Conservation (phyloP, 139 green algal species). For the Chlamydomonas sphaeroides region DNA sequence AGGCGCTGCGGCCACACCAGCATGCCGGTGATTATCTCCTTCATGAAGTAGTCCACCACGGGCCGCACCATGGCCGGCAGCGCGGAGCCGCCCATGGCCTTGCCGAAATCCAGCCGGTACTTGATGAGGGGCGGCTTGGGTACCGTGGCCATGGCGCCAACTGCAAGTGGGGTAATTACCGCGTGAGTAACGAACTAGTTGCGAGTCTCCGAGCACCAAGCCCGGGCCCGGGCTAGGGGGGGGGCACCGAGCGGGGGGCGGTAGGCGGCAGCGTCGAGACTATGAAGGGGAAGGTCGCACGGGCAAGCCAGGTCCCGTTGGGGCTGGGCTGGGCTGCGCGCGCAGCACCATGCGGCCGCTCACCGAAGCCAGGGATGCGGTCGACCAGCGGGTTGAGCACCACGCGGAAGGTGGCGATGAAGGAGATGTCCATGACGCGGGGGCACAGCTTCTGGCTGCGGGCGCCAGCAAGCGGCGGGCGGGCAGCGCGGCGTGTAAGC, state of each 20-base stretch:
- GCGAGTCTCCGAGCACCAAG: no score
- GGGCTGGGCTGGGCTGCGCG: no score
- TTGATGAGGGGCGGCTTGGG: slow-evolving; percentile 57
- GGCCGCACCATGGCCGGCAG: slow-evolving; percentile 46
- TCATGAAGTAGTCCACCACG: slow-evolving; percentile 63
- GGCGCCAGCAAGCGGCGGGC: slow-evolving; percentile 46
- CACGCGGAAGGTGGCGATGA: slow-evolving; percentile 70
- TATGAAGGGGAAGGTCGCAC: no score
- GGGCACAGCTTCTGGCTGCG: slow-evolving; percentile 75
- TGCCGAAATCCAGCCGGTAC: slow-evolving; percentile 68
- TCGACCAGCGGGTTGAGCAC: slow-evolving; percentile 72
- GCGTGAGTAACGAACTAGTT: no score
- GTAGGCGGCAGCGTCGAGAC: no score
- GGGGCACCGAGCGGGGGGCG: no score
- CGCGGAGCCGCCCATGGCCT: slow-evolving; percentile 48
- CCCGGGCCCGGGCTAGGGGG: no score
- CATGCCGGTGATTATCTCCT: slow-evolving; percentile 55
- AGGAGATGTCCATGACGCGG: slow-evolving; percentile 85
- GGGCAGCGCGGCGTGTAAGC: not conserved
- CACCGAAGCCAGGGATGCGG: slow-evolving; percentile 86
- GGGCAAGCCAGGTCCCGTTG: no score
- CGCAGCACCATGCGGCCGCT: no score
- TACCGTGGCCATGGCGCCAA: slow-evolving; percentile 45
- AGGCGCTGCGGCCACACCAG: slow-evolving; percentile 66
- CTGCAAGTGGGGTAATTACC: slow-evolving; percentile 41